A percentile compares a stretch with the other conserved stretches of the same genome.
Conservation (phyloP, 2,329 filamentous ascomycete species). For the Penicillium rolfsii region DNA sequence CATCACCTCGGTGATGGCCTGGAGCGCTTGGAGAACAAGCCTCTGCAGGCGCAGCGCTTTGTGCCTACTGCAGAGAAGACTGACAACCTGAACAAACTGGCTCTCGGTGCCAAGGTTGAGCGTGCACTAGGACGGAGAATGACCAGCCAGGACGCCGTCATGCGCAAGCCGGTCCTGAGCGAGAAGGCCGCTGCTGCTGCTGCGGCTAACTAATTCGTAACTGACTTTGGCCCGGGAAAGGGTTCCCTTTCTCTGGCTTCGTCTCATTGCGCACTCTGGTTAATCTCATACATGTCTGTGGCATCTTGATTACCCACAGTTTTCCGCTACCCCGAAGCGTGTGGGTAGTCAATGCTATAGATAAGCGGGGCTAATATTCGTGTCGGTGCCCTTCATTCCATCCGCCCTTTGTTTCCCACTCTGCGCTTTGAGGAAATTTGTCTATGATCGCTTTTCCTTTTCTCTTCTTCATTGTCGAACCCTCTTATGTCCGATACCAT, state of each 20-base stretch:
- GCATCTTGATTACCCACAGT: no score
- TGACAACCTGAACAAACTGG: slow-evolving; percentile 81
- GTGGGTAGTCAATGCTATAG: not conserved
- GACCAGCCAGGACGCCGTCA: slow-evolving; percentile 79
- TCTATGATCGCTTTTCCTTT: slow-evolving; percentile 13
- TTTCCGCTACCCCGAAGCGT: no score
- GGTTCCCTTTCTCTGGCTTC: not conserved
- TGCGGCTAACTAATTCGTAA: slow-evolving; percentile 16
- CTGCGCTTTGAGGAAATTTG: slow-evolving; percentile 6
- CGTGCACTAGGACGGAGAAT: slow-evolving; percentile 83
- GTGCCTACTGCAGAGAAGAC: slow-evolving; percentile 77
- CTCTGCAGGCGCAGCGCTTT: slow-evolving; percentile 79
- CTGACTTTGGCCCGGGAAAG: not conserved
- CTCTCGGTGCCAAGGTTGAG: slow-evolving; percentile 87
- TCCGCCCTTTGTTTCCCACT: not conserved
- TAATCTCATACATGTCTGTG: not conserved
- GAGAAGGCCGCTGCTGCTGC: slow-evolving; percentile 42
- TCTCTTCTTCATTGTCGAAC: slow-evolving; percentile 17
- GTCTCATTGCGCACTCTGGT: not conserved
- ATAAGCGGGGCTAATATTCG: slow-evolving; percentile 4
- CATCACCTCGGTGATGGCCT: slow-evolving; percentile 78
- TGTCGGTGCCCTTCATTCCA: slow-evolving; percentile 13
- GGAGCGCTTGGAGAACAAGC: slow-evolving; percentile 87
- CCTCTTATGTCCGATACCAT: slow-evolving; percentile 19
- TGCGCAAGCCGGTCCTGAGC: slow-evolving; percentile 65